Conservation (phyloP, 2,329 filamentous ascomycete species). For the Gaeumannomyces sp. region DNA sequence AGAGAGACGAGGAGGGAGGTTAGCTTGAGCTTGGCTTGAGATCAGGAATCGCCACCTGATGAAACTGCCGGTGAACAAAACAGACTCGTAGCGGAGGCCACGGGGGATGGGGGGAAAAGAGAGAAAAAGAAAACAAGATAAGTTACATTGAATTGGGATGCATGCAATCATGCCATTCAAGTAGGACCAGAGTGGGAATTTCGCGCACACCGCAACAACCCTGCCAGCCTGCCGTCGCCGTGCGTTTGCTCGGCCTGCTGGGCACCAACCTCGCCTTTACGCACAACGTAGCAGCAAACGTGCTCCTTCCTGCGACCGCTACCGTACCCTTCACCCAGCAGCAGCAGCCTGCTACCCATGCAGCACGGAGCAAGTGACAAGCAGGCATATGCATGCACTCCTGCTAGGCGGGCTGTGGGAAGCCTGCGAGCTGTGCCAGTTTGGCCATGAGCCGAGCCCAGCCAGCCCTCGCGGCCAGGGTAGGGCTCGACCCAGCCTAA, state of each 20-base stretch:
- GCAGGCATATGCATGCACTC: conserved; percentile 5
- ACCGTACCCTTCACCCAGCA: not conserved
- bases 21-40: not conserved
- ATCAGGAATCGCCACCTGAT: not conserved
- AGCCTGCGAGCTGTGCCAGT: not conserved
- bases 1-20: not conserved
- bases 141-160: not conserved
- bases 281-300: not conserved
- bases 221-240: too few relatives aligned
- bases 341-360: not conserved
- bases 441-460: not conserved
- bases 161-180: not conserved
- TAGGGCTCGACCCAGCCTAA: not conserved
- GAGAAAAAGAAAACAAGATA: not conserved
- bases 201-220: not conserved
- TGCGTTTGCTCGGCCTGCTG: not conserved
- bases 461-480: too few relatives aligned
- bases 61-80: not conserved
- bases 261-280: not conserved
- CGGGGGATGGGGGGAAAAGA: not conserved
- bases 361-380: not conserved
- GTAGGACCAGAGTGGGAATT: not conserved
- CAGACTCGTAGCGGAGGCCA: not conserved
- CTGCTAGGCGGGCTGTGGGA: not conserved
- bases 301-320: not conserved